These are phyloP conservation scores for Pleurotus salmoneostramineus DNA, from an alignment of 768 basidiomycete genomes.

Conservation along the genomic window DNA sequence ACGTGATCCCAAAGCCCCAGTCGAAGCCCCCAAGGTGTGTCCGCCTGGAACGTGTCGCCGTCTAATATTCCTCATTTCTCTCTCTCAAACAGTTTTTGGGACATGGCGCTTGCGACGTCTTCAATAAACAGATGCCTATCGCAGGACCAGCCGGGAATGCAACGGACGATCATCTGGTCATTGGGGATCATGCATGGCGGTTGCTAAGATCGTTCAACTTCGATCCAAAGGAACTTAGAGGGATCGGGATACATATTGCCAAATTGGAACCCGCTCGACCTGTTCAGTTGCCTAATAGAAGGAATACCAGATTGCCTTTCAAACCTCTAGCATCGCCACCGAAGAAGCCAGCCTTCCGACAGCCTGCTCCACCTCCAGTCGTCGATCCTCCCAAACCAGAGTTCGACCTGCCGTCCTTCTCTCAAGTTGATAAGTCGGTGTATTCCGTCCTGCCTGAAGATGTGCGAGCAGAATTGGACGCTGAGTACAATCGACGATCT, in stretches of 20 bases:
- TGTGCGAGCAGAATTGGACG: conserved; percentile 63
- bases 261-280: conserved; percentile 66
- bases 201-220: conserved; percentile 71
- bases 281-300: conserved; percentile 27
- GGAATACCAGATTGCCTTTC: conserved; percentile 66
- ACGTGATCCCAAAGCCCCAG: conserved; percentile 78
- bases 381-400: background rate
- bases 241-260: conserved; percentile 87
- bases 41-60: background rate
- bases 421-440: conserved; percentile 70
- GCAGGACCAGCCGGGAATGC: conserved; percentile 57
- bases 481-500: conserved; percentile 61
- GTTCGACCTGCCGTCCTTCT: conserved; percentile 64
- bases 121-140: conserved; percentile 69
- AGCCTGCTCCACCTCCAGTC: conserved; percentile 10
- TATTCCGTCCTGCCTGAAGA: conserved; percentile 70
- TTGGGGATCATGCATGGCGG: conserved; percentile 76
- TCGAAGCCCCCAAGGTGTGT: conserved; percentile 85
- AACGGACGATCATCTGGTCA: conserved; percentile 67
- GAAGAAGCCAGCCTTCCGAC: conserved; percentile 4
- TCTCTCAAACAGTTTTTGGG: conserved; percentile 74
- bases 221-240: conserved; percentile 84
- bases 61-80: too few relatives aligned
- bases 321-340: conserved; percentile 17
- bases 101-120: conserved; percentile 81